Conservation (phyloP, 148 eudicot genomes). For the Rhododendron ovatum region DNA sequence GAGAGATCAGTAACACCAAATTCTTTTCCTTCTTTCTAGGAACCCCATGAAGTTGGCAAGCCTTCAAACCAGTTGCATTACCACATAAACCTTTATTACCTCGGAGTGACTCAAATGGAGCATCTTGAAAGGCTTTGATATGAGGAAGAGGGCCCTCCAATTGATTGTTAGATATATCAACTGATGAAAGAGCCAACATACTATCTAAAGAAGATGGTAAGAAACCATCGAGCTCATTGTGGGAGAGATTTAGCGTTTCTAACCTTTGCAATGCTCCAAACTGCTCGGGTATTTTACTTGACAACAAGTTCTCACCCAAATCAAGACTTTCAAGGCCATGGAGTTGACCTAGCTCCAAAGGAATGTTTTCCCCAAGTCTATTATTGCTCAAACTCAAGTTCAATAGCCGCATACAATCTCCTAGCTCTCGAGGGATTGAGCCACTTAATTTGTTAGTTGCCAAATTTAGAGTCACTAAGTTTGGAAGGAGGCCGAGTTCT, state of each 20-base stretch:
- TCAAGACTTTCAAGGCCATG: slow-evolving; percentile 1
- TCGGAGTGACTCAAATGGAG: not conserved
- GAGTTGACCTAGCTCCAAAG: not conserved
- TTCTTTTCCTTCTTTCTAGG: not conserved
- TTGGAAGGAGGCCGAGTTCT: slow-evolving; percentile 24
- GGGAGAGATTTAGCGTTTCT: slow-evolving; percentile 10
- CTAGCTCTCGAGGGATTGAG: slow-evolving; percentile 29
- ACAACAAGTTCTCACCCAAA: not conserved
- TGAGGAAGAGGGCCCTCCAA: not conserved
- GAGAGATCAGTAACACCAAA: not conserved
- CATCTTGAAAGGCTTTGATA: slow-evolving; percentile 11
- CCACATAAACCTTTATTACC: slow-evolving; percentile 24
- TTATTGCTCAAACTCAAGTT: slow-evolving; percentile 3
- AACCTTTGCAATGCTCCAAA: not conserved
- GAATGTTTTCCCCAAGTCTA: not conserved
- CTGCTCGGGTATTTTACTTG: not conserved
- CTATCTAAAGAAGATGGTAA: slow-evolving; percentile 11
- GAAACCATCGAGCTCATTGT: not conserved
- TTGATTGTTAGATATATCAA: not conserved
- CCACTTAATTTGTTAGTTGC: slow-evolving; percentile 34
- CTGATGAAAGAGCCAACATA: not conserved
- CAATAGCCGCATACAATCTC: slow-evolving; percentile 13
- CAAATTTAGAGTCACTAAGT: slow-evolving; percentile 30
- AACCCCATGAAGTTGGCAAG: not conserved
- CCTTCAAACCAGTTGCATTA: slow-evolving; percentile 9